phyloP scores from a whole-genome alignment of 495 filamentous ascomycete species.

The Aspergillus hancockii region DNA sequence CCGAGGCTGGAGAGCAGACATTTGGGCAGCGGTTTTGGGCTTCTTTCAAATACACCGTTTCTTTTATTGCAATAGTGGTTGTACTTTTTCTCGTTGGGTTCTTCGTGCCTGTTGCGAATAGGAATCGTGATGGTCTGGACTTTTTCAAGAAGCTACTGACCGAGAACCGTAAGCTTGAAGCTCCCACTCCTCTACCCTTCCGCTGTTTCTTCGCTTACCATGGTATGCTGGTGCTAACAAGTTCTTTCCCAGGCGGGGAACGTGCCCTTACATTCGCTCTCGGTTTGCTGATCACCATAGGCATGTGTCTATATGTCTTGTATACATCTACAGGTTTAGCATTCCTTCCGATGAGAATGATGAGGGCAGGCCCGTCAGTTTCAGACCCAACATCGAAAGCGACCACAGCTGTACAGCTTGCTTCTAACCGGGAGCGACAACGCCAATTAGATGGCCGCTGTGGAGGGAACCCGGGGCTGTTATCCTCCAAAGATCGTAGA shows the following conservation, averaged over 20 bases:
- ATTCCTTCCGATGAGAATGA: slow-evolving; percentile 81
- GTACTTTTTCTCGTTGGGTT: slow-evolving; percentile 90
- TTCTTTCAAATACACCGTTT: slow-evolving; percentile 87
- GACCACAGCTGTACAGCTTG: slow-evolving; percentile 75
- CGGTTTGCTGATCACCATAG: slow-evolving; percentile 81
- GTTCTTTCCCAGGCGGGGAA: slow-evolving; percentile 66
- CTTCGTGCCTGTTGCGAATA: slow-evolving; percentile 77
- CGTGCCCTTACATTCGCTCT: slow-evolving; percentile 86
- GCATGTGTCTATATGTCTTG: slow-evolving; percentile 78
- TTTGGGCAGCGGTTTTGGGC: slow-evolving; percentile 69
- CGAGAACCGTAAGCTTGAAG: slow-evolving; percentile 66
- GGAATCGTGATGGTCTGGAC: slow-evolving; percentile 71
- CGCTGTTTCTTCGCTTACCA: background rate
- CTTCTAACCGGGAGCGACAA: slow-evolving; percentile 86
- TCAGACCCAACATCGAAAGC: slow-evolving; percentile 73
- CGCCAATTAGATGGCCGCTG: slow-evolving; percentile 86
- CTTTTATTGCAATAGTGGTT: slow-evolving; percentile 75
- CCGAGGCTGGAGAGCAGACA: slow-evolving; percentile 74
- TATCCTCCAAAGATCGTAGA: slow-evolving; percentile 80
- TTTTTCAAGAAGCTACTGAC: slow-evolving; percentile 84
- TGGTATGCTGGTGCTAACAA: background rate
- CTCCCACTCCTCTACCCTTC: background rate
- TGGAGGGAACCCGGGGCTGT: slow-evolving; percentile 68
- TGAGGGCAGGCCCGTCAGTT: slow-evolving; percentile 83
- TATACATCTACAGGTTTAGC: slow-evolving; percentile 91